A percentile compares a stretch with the other conserved stretches of the same genome.
Evolutionary conservation across 1,284 basidiomycete species (phyloP).

Genomic region (Trametes versicolor): DNA sequence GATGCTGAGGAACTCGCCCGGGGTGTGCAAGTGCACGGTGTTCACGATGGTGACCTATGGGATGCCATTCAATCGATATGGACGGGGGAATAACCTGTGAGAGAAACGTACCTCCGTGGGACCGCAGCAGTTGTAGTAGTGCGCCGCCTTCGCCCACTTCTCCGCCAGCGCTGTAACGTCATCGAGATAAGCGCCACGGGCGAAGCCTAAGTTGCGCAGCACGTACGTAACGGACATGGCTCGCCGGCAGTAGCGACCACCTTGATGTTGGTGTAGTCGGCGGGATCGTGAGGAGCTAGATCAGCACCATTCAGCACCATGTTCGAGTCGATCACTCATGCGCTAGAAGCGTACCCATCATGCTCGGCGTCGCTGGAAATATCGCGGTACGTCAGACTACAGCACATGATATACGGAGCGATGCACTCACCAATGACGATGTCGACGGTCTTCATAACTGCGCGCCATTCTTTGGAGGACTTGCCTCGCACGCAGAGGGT

Average conservation of each 20-base stretch:
- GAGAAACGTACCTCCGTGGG: slow-evolving; percentile 54
- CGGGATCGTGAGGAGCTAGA: slow-evolving; percentile 57
- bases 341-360: slow-evolving; percentile 49
- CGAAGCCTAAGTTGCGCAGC: neutral
- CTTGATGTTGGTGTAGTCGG: slow-evolving; percentile 66
- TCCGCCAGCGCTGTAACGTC: slow-evolving; percentile 58
- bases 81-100: slow-evolving; percentile 5
- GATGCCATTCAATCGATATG: slow-evolving; percentile 6
- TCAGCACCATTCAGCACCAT: slow-evolving; percentile 14
- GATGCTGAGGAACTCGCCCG: slow-evolving; percentile 56
- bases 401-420: neutral
- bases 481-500: slow-evolving; percentile 66
- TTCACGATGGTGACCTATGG: slow-evolving; percentile 67
- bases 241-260: slow-evolving; percentile 68
- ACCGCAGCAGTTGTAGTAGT: slow-evolving; percentile 60
- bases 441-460: slow-evolving; percentile 64
- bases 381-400: slow-evolving; percentile 41
- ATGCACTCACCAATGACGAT: slow-evolving; percentile 58
- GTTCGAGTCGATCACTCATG: neutral
- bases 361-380: slow-evolving; percentile 46
- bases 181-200: slow-evolving; percentile 16
- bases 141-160: slow-evolving; percentile 54
- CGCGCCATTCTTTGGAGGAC: slow-evolving; percentile 63
- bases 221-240: slow-evolving; percentile 63
- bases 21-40: slow-evolving; percentile 59